Evolutionary conservation across 495 filamentous ascomycete genomes (phyloP), one percentile per base, ranked within the genome.

Genomic region (Tuber microsphaerosporum): DNA sequence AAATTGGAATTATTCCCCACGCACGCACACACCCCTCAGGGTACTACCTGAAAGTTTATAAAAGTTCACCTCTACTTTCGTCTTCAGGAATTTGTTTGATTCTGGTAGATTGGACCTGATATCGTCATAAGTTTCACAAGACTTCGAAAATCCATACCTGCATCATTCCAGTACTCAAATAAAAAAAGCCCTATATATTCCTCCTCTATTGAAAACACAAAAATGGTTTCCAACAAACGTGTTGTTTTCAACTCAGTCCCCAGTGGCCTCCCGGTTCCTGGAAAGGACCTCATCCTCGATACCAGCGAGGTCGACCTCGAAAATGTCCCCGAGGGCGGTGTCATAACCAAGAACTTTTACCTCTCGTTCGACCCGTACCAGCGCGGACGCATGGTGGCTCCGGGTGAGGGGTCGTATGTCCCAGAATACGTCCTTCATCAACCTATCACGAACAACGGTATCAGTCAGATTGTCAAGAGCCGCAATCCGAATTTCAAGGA

Each of bases 341-440:
- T 97, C 42, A 89, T 90, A 48, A 82, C 91, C 74, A 89, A 91
- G 83, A 91, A 91, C 76, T 88, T 92, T 31, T 93, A 91, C 83
- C 87, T 90, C 83, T 96, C 93, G 75, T 92, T 91, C 84, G 94
- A 97, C 85, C 94, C 94, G 17, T 82, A 82, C 86, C 90, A 91
- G 85, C 91, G 94, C 43, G 92, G 92, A 72, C 88, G 89, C 72
- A 89, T 89, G 88, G 85, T 87, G 14, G 77, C 83, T 19, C 61
- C 86, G 22, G 42, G 73, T 44, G 75, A 82, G 78, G 88, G 91
- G 82, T 92, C 90, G 5, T 94, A 93, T 85, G 76, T 85, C 17
- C 85, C 90, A 4, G 81, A 90, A 26, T 93, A 87, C 81, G 74
- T 74, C 0, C 83, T 93, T 42, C 84, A 86, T 74, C 80, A 87